Evolutionary conservation across 1,284 basidiomycete species (phyloP), one percentile per base, ranked within the genome.

Genomic region (Abortiporus biennis): DNA sequence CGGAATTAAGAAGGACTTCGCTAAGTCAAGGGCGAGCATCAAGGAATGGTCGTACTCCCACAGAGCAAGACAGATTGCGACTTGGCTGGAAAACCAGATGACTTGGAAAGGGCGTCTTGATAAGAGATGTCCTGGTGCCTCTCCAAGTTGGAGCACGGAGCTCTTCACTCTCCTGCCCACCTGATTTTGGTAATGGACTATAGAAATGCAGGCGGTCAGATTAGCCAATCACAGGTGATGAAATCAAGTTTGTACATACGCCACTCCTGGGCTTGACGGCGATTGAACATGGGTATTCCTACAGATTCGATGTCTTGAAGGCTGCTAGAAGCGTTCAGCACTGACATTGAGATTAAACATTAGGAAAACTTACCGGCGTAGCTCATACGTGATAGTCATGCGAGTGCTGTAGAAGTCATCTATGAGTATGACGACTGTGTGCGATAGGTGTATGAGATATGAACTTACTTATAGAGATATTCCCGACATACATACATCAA

Each of bases 211-310:
- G 38, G 23, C 30, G 44, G 47, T 35, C 38, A 51, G 27, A 29
- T 29, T 9, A 9, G 9, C 9, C 27, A 29, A 29, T 29, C 27
- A 29, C 9, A 29, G n/a, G n/a, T n/a, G 27, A 29, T 29, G 27
- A 8, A 29, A 9, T n/a, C 8, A 29, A 29, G 9, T 29, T n/a
- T 8, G 20, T 15, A 40, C 81, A 61, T 62, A 87, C 84, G 65
- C 83, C 85, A 87, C 53, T 86, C 81, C 54, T 84, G 74, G 0
- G 78, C 77, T 45, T 85, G 80, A 50, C 78, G 72, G 12, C 75
- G 73, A 50, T 75, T 81, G 63, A 85, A 78, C 25, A 73, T 64
- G 9, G 74, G 71, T 21, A 55, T 48, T 4, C 47, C 42, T 32
- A 51, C 49, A 40, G 47, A 47, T 44, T 65, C 62, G 21, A 59